These are phyloP conservation scores for Apiospora aurea DNA, from an alignment of 2,329 filamentous ascomycete species.

Conservation along the genomic window DNA sequence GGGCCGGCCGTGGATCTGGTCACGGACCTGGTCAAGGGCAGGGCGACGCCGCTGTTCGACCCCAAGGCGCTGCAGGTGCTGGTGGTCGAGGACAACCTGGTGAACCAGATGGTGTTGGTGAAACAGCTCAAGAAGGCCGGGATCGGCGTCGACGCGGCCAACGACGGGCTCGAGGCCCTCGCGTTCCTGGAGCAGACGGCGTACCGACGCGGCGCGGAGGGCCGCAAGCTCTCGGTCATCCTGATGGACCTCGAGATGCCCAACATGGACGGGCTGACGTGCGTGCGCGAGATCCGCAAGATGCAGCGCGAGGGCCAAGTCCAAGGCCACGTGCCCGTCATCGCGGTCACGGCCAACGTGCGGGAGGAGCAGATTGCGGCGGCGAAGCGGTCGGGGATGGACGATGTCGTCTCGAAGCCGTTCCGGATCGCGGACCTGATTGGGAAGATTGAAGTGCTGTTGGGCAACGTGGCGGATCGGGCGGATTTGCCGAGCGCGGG, in stretches of 20 bases:
- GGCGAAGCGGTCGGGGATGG: constrained; percentile 49
- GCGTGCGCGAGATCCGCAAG: constrained; percentile 48
- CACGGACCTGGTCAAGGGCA: constrained; percentile 34
- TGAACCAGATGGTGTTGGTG: constrained; percentile 73
- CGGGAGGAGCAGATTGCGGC: constrained; percentile 48
- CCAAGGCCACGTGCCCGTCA: constrained; percentile 48
- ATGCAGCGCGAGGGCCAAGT: constrained; percentile 45
- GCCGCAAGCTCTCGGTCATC: constrained; percentile 46
- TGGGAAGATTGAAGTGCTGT: constrained; percentile 47
- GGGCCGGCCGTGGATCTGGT: constrained; percentile 26
- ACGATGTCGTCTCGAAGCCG: constrained; percentile 65
- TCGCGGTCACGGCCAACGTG: constrained; percentile 56
- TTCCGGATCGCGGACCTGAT: constrained; percentile 58
- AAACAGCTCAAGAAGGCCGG: constrained; percentile 68
- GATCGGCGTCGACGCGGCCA: constrained; percentile 64
- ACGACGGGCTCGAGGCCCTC: constrained; percentile 67
- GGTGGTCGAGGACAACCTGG: constrained; percentile 71
- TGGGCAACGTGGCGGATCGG: constrained; percentile 24
- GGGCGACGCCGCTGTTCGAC: constrained; percentile 37
- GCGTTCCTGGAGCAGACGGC: constrained; percentile 46
- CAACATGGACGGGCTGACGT: constrained; percentile 55
- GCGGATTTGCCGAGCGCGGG: constrained; percentile 1
- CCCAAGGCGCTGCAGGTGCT: constrained; percentile 63
- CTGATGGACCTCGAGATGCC: constrained; percentile 59
- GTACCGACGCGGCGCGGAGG: constrained; percentile 35